Percentiles rank a stretch among this genome's conserved stretches.
Conservation (phyloP, 2,329 filamentous ascomycete genomes). For the Fusarium drepaniforme region DNA sequence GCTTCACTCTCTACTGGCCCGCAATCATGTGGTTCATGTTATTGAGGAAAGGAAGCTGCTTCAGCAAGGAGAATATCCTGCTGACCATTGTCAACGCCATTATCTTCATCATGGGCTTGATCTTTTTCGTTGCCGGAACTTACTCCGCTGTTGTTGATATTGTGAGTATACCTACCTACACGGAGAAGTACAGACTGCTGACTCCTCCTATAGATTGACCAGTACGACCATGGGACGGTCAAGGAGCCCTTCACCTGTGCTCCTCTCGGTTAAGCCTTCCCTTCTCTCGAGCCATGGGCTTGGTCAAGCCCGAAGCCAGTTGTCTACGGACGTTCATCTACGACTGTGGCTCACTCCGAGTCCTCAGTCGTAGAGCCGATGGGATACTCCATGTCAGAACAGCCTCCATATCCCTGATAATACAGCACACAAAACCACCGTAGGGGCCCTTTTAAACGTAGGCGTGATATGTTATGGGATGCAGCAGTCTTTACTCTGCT, state of each 20-base stretch:
- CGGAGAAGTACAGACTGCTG: neutral
- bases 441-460: slow-evolving; percentile 41
- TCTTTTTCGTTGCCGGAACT: slow-evolving; percentile 32
- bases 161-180: neutral
- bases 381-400: slow-evolving; percentile 34
- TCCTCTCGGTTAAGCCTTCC: slow-evolving; percentile 17
- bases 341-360: slow-evolving; percentile 3
- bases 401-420: slow-evolving; percentile 34
- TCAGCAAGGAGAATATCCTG: slow-evolving; percentile 30
- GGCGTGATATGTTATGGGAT: slow-evolving; percentile 24
- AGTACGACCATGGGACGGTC: slow-evolving; percentile 32
- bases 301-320: neutral
- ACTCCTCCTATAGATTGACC: slow-evolving; percentile 18
- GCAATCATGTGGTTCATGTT: slow-evolving; percentile 56
- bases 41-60: slow-evolving; percentile 41
- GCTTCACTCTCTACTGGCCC: slow-evolving; percentile 53
- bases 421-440: slow-evolving; percentile 37
- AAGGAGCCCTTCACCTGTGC: slow-evolving; percentile 27
- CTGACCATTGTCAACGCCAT: slow-evolving; percentile 25
- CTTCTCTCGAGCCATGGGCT: neutral
- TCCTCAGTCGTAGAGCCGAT: slow-evolving; percentile 1
- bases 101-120: slow-evolving; percentile 33
- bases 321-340: neutral
- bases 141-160: slow-evolving; percentile 32
- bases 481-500: neutral